These are phyloP conservation scores for Rhizodiscina lignyota DNA, from an alignment of 495 filamentous ascomycete genomes.

Conservation along the genomic window DNA sequence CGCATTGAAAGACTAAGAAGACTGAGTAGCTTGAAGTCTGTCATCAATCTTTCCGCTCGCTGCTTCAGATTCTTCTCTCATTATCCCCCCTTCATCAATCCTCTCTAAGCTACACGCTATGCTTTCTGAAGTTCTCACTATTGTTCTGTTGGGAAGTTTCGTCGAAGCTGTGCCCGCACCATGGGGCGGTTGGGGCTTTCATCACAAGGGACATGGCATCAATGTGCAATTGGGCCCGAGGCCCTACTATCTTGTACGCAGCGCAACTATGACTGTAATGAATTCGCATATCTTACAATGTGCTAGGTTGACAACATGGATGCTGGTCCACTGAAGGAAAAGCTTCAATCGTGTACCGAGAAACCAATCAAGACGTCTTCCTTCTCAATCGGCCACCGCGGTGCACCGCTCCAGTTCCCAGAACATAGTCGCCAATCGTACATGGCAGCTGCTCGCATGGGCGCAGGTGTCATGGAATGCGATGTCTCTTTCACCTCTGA, in stretches of 20 bases:
- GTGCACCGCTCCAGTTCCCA: constrained; percentile 42
- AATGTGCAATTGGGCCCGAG: constrained; percentile 35
- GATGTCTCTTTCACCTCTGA: constrained; percentile 47
- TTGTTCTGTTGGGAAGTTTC: too few relatives aligned
- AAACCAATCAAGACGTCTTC: constrained; percentile 23
- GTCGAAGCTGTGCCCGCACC: too few relatives aligned
- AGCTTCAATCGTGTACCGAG: constrained; percentile 36
- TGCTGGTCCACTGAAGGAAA: constrained; percentile 34
- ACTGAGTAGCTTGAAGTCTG: too few relatives aligned
- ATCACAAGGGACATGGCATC: constrained; percentile 2
- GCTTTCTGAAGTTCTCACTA: too few relatives aligned
- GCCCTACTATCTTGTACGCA: constrained; percentile 39
- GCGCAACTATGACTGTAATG: too few relatives aligned
- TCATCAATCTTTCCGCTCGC: too few relatives aligned
- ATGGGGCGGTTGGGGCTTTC: neutral
- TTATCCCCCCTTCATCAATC: too few relatives aligned
- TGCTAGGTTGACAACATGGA: constrained; percentile 36
- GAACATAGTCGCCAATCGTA: constrained; percentile 37
- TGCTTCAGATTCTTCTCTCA: too few relatives aligned
- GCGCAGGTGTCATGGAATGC: constrained; percentile 48
- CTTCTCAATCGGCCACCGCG: constrained; percentile 41
- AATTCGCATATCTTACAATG: too few relatives aligned
- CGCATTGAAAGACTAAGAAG: too few relatives aligned
- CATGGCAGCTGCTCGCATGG: constrained; percentile 38
- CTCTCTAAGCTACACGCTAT: too few relatives aligned